Percentiles rank a stretch among this genome's conserved stretches.
These are phyloP conservation scores for Dactylonectria estremocensis DNA, from an alignment of 2,329 filamentous ascomycete species.

Conservation along the genomic window DNA sequence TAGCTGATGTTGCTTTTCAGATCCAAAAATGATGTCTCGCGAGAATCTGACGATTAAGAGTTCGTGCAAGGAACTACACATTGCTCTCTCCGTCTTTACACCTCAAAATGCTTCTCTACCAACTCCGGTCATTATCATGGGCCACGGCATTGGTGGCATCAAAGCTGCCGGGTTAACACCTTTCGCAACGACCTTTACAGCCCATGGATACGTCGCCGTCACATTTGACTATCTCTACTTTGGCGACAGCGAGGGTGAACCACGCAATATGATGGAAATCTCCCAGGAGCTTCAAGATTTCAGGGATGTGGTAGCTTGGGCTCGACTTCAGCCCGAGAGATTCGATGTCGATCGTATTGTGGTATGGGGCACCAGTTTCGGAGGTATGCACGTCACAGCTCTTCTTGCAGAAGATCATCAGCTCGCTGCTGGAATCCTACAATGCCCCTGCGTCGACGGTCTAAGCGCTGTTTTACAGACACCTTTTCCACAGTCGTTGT, in stretches of 20 bases:
- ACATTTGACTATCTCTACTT: slow-evolving; percentile 1
- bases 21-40: too few species aligned
- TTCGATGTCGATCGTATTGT: background rate
- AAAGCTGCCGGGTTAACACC: background rate
- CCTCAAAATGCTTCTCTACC: too few species aligned
- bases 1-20: too few species aligned
- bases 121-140: too few species aligned
- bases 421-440: background rate
- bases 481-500: background rate
- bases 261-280: background rate
- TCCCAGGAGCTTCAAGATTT: slow-evolving; percentile 2
- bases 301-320: background rate
- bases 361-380: slow-evolving; percentile 1
- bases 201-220: background rate
- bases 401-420: background rate
- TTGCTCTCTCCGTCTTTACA: too few species aligned
- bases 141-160: too few species aligned
- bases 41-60: too few species aligned
- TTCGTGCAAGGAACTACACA: too few species aligned
- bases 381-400: background rate
- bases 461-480: background rate
- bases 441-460: background rate
- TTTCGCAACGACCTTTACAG: background rate
- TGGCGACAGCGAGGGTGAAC: background rate
- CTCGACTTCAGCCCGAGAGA: background rate